Base-by-base conservation (phyloP, 129 eudicot species). In the Saposhnikovia divaricata region DNA sequence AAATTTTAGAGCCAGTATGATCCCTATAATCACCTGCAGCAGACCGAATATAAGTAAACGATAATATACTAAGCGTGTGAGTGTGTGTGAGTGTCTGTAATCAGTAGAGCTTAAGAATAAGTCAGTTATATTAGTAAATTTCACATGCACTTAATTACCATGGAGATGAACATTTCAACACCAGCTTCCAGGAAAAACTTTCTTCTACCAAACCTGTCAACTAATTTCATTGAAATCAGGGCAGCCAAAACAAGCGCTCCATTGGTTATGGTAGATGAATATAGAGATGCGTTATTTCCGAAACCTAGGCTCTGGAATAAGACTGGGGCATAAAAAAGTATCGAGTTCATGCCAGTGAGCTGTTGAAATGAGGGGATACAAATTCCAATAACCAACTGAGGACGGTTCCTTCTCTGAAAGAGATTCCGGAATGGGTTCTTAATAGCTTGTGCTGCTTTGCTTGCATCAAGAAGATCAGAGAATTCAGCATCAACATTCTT, bases 311-410 rank as follows among this genome's bases (percentile, higher is more conserved):
- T 94, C 86, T 92, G 97, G 82, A 94, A 94, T 77, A 94, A 84
- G 77, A 94, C 98, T 2, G 98, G 98, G 11, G 98, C 97, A 43
- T 94, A 94, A 75, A 94, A 94, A 65, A 94, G 85, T 39, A 94
- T 91, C 9, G 98, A 91, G 82, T 94, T 94, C 82, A 75, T 91
- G 39, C 98, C 98, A 7, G 96, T 90, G 37, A 94, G 96, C 46
- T 92, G 98, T 80, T 94, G 98, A 80, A 92, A 94, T 13, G 96
- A 97, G 23, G 98, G 98, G 53, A 94, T 89, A 45, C 93, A 70
- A 65, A 89, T 97, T 78, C 96, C 98, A 10, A 94, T 66, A 1
- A 94, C 80, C 89, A 94, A 78, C 28, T 87, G 90, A 6, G 98
- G 98, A 2, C 97, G 86, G 46, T 94, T 95, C 57, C 83, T 91